Evolutionary conservation across 148 eudicot species (phyloP), one percentile per base, ranked within the genome.

Genomic region (Vaccinium vitisidaea): DNA sequence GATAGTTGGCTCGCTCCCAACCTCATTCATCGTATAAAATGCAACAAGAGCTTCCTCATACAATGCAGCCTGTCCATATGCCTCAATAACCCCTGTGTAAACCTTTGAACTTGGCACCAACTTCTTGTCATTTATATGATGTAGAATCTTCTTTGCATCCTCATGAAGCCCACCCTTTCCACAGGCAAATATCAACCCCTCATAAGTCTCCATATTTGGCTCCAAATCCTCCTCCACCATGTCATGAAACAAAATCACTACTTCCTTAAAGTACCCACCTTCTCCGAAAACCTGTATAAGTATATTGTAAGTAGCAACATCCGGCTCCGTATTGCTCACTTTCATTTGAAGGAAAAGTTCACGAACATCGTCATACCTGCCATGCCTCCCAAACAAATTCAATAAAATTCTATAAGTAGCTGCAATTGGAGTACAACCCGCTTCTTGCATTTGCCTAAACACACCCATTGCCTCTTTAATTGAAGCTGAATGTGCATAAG

Each of bases 251-350:
- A 96, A 86, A 65, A 98, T 94, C 77, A 96, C 98, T 84, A 94
- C 99, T 88, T 96, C 99, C 92, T 96, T 94, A 78, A 93, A 96
- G 86, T 96, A 96, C 49, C 99, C 99, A 87, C 99, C 99, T 86
- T 93, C 94, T 12, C 99, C 97, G 80, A 94, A 96, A 55, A 96
- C 99, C 86, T 93, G 88, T 56, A 96, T 94, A 79, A 96, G 98
- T 56, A 94, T 93, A 83, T 96, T 96, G 84, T 96, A 96, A 18
- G 99, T 96, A 54, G 94, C 88, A 0, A 92, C 95, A 92, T 96
- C 95, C 14, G 98, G 97, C 89, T 93, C 95, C 0, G 98, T 96
- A 79, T 92, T 94, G 87, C 97, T 96, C 84, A 92, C 97, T 88
- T 96, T 96, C 99, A 96, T 96, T 88, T 96, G 97, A 82, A 96